These are phyloP conservation scores for Boletus speciosus DNA, from an alignment of 768 basidiomycete species.

Conservation along the genomic window DNA sequence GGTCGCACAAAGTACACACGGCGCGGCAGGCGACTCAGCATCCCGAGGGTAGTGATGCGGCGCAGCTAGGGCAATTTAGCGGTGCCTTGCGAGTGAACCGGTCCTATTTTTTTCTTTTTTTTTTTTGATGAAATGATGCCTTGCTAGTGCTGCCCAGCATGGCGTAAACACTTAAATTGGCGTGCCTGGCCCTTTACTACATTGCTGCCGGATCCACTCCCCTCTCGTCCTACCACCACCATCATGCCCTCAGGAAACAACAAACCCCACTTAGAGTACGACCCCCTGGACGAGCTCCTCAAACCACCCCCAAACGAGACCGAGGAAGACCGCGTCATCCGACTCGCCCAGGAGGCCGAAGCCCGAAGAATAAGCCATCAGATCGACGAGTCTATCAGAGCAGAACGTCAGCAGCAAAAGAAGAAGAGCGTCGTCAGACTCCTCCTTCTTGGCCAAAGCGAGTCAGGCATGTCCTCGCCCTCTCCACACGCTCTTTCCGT, in stretches of 20 bases:
- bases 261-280: conserved; percentile 29
- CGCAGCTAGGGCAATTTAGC: not conserved
- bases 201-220: conserved; percentile 1
- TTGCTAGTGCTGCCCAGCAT: not conserved
- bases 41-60: not conserved
- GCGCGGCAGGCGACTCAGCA: not conserved
- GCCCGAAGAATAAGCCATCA: conserved; percentile 60
- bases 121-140: not conserved
- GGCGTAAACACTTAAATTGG: conserved; percentile 18
- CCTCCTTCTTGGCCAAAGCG: conserved; percentile 76
- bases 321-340: conserved; percentile 48
- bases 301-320: conserved; percentile 68
- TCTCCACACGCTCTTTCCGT: not conserved
- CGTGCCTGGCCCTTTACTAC: conserved; percentile 18
- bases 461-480: conserved; percentile 54
- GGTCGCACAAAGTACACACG: conserved; percentile 2
- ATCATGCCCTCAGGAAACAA: conserved; percentile 27
- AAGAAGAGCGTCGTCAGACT: conserved; percentile 71
- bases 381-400: conserved; percentile 73
- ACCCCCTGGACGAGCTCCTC: conserved; percentile 66
- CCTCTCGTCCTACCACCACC: conserved; percentile 7
- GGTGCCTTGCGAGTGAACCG: not conserved
- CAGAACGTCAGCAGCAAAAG: conserved; percentile 51
- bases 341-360: conserved; percentile 62
- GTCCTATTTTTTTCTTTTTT: not conserved